phyloP scores from a whole-genome alignment of 768 basidiomycete species.

The Kwoniella dejecticola region DNA sequence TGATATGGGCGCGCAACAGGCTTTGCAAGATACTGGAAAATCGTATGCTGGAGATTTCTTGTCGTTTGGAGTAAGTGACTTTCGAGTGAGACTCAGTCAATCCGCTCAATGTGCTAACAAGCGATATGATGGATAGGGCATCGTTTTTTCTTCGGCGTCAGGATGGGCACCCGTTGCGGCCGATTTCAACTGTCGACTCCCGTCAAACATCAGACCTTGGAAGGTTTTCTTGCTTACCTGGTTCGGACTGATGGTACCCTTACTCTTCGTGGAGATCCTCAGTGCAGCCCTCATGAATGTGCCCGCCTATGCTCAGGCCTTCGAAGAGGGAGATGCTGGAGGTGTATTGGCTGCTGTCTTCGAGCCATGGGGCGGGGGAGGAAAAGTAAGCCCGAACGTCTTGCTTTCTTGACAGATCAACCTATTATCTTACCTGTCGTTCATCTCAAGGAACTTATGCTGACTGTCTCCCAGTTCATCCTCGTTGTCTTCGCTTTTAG shows the following conservation, averaged over 20 bases:
- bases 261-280: conserved; percentile 46
- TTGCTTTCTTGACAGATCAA: neutral
- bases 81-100: neutral
- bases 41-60: conserved; percentile 61
- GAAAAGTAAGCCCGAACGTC: conserved; percentile 27
- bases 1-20: conserved; percentile 59
- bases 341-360: conserved; percentile 60
- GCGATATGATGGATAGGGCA: conserved; percentile 30
- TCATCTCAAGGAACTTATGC: neutral
- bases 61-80: conserved; percentile 58
- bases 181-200: conserved; percentile 63
- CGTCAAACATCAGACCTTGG: conserved; percentile 57
- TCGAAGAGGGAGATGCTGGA: conserved; percentile 58
- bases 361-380: conserved; percentile 58
- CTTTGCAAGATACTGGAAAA: conserved; percentile 59
- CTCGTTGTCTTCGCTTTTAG: conserved; percentile 59
- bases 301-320: conserved; percentile 58
- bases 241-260: conserved; percentile 61
- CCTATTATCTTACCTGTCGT: neutral
- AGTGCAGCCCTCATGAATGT: conserved; percentile 60
- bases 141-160: conserved; percentile 61
- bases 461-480: conserved; percentile 57
- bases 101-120: neutral
- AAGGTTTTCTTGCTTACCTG: conserved; percentile 62
- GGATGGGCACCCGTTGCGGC: conserved; percentile 64